Conservation (phyloP, 1,284 basidiomycete genomes). For the Cryptococcus sp. region DNA sequence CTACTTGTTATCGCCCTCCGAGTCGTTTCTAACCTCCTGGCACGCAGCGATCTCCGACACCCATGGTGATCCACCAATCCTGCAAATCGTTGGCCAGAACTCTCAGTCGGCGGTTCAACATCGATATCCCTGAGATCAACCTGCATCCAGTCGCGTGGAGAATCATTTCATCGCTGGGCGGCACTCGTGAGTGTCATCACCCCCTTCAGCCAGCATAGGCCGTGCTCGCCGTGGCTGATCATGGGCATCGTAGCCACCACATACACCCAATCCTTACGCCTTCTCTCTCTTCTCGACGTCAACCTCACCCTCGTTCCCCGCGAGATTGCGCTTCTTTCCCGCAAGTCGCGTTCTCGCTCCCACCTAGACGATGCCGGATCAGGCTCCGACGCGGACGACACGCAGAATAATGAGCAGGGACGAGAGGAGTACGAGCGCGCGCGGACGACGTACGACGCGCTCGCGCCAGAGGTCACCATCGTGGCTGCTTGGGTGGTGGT, state of each 20-base stretch:
- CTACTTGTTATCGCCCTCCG: background rate
- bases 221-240: too few species aligned
- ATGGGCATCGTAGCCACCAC: slow-evolving; percentile 53
- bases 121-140: slow-evolving; percentile 75
- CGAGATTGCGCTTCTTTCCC: slow-evolving; percentile 33
- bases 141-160: slow-evolving; percentile 76
- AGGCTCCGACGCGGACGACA: slow-evolving; percentile 1
- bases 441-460: slow-evolving; percentile 34
- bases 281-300: slow-evolving; percentile 35
- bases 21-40: slow-evolving; percentile 2
- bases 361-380: slow-evolving; percentile 56
- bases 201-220: background rate
- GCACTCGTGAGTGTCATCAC: slow-evolving; percentile 63
- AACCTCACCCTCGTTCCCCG: slow-evolving; percentile 44
- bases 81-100: slow-evolving; percentile 24
- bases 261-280: slow-evolving; percentile 51
- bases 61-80: slow-evolving; percentile 18
- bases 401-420: background rate
- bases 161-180: slow-evolving; percentile 64
- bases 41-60: slow-evolving; percentile 21
- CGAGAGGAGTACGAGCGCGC: slow-evolving; percentile 18
- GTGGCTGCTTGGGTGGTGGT: slow-evolving; percentile 64
- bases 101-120: slow-evolving; percentile 52
- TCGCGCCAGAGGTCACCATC: slow-evolving; percentile 72
- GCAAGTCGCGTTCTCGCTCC: slow-evolving; percentile 39